Base-by-base conservation (phyloP, 2,329 filamentous ascomycete genomes). In the Leptodontidium sp. region DNA sequence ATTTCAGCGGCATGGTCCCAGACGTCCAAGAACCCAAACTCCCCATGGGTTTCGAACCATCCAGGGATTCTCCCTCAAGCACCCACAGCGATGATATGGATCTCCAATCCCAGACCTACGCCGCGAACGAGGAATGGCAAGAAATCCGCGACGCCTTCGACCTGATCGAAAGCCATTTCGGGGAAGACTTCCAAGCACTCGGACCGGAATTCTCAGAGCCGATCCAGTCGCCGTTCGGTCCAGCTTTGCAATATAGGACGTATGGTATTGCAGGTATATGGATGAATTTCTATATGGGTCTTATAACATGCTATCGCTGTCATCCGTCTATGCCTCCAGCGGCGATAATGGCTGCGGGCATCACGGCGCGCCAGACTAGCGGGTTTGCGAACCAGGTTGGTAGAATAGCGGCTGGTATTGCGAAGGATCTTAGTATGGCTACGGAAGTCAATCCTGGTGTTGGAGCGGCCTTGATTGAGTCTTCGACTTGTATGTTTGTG, bases 281-380 rank as follows among this genome's bases (percentile, higher is more conserved):
- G 93, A 89, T 92, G 77, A 91, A 94, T 72, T 94, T 93, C 78
- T 92, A 97, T 79, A 93, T 95, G 84, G 90, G 91, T 0, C 85
- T 93, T 58, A 95, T 98, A 67, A 86, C 94, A 65, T 86, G 96
- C n/a, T 84, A 95, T 68, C 87, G 96, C 43, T 86, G 90, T 0
- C 94, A 98, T 74, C 96, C 96, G 0, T 88, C 87, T 29, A 98
- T 98, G 94, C 95, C 94, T 0, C 93, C 95, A 0, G 90, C 94
- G 9, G 92, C 94, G 45, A 74, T 97, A 88, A 88, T 94, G 75
- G 94, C 96, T 2, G 93, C 93, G 0, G 91, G 91, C 8, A 85
- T 97, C 71, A 89, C 92, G 11, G 93, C 93, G 0, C 83, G 83
- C 15, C 87, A 91, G 61, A 98, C 95, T 0, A 87, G 85, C 2